phyloP scores from a whole-genome alignment of 495 filamentous ascomycete genomes.

The Xylaria palmicola region DNA sequence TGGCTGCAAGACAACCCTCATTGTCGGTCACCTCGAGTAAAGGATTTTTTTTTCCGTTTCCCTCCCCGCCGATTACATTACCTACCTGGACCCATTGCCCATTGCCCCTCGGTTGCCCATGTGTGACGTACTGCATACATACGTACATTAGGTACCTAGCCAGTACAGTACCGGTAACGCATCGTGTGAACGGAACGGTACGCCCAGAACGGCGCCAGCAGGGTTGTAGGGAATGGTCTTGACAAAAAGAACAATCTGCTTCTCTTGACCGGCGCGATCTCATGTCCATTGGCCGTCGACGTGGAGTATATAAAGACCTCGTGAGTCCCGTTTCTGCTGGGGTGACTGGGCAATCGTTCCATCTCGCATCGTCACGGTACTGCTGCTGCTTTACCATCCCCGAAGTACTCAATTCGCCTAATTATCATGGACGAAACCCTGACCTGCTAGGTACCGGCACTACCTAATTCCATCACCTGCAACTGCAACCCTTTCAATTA shows the following conservation, averaged over 20 bases:
- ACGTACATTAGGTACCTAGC: neutral
- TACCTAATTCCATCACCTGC: too few relatives aligned
- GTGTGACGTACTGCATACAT: neutral
- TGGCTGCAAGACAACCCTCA: slow-evolving; percentile 26
- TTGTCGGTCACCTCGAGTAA: slow-evolving; percentile 29
- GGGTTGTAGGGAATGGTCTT: slow-evolving; percentile 9
- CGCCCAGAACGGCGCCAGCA: slow-evolving; percentile 9
- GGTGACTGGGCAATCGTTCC: neutral
- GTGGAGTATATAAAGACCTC: slow-evolving; percentile 11
- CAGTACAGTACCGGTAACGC: slow-evolving; percentile 7
- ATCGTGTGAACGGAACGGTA: neutral
- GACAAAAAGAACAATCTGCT: slow-evolving; percentile 7
- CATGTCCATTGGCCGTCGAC: neutral
- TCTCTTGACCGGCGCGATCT: neutral
- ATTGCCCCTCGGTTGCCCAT: slow-evolving; percentile 4
- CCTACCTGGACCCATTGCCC: too few relatives aligned
- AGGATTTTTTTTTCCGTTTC: slow-evolving; percentile 23
- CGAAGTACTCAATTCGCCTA: too few relatives aligned
- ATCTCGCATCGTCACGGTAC: slow-evolving; percentile 4
- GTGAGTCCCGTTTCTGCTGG: slow-evolving; percentile 1
- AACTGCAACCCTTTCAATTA: slow-evolving; percentile 1
- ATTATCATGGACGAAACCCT: slow-evolving; percentile 7
- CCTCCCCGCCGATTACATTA: slow-evolving; percentile 20
- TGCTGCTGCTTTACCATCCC: neutral
- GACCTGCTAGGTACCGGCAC: too few relatives aligned